Conservation (phyloP, 225 moss, liverwort and hornwort species). For the Thuidium tamariscinum region DNA sequence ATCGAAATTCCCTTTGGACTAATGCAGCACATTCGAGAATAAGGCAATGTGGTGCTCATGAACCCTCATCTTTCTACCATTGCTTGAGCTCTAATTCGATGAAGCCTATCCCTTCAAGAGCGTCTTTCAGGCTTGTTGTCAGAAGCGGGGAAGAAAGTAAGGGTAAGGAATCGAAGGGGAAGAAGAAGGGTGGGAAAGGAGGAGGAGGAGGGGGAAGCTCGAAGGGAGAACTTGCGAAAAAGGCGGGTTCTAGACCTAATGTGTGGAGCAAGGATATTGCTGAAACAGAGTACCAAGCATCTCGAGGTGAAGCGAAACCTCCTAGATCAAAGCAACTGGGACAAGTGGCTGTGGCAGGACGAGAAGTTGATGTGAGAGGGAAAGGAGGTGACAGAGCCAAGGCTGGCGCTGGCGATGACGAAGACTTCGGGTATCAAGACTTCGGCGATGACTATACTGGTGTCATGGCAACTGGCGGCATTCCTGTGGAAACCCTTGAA, state of each 20-base stretch:
- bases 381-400: neutral
- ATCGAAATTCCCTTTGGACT: neutral
- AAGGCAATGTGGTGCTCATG: neutral
- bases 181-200: constrained; percentile 16
- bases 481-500: constrained; percentile 18
- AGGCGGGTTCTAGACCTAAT: constrained; percentile 18
- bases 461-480: constrained; percentile 26
- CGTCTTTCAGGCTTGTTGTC: constrained; percentile 7
- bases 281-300: constrained; percentile 26
- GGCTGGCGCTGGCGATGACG: neutral
- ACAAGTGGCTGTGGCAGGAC: neutral
- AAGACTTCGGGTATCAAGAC: neutral
- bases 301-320: neutral
- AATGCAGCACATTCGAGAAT: neutral
- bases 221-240: constrained; percentile 11
- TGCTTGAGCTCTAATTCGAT: neutral
- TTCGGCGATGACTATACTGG: constrained; percentile 7
- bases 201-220: constrained; percentile 6
- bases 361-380: neutral
- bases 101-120: neutral
- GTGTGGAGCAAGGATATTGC: constrained; percentile 52
- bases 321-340: constrained; percentile 6
- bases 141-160: constrained; percentile 34
- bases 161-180: constrained; percentile 32
- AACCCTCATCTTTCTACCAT: neutral